A percentile compares a stretch with the other conserved stretches of the same genome.
Evolutionary conservation across 371 early-diverging fungal genomes (phyloP).

Genomic region (Apophysomyces ossiformis): DNA sequence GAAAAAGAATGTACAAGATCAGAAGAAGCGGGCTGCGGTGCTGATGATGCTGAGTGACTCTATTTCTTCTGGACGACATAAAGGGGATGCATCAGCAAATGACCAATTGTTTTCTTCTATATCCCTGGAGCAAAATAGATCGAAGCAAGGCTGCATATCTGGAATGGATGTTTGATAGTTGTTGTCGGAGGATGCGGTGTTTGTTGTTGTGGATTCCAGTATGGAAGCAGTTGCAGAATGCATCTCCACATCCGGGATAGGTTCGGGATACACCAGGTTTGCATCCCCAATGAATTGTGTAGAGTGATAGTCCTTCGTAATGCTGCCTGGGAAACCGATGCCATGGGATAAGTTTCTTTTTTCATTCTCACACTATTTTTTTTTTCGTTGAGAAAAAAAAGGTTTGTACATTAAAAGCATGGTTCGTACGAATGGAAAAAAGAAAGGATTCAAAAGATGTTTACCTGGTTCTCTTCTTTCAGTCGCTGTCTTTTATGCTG

Average conservation of each 20-base stretch:
- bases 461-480: too few relatives aligned
- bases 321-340: too few relatives aligned
- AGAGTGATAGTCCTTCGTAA: too few relatives aligned
- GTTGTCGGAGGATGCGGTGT: background rate
- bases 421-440: too few relatives aligned
- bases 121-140: background rate
- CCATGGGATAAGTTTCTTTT: too few relatives aligned
- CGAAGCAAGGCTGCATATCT: background rate
- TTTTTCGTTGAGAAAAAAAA: too few relatives aligned
- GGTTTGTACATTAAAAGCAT: too few relatives aligned
- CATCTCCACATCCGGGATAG: background rate
- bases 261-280: background rate
- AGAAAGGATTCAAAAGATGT: too few relatives aligned
- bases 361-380: too few relatives aligned
- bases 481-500: too few relatives aligned
- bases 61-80: background rate
- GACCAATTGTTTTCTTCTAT: background rate
- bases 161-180: background rate
- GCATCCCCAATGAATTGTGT: background rate
- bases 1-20: background rate
- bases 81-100: background rate
- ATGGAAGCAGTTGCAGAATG: background rate
- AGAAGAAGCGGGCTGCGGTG: background rate
- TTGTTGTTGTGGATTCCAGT: background rate
- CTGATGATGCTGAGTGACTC: slow-evolving; percentile 1